Evolutionary conservation across 306 rosid genomes (phyloP), one percentile per base, ranked within the genome.

Genomic region (Cotoneaster glaucophyllus): DNA sequence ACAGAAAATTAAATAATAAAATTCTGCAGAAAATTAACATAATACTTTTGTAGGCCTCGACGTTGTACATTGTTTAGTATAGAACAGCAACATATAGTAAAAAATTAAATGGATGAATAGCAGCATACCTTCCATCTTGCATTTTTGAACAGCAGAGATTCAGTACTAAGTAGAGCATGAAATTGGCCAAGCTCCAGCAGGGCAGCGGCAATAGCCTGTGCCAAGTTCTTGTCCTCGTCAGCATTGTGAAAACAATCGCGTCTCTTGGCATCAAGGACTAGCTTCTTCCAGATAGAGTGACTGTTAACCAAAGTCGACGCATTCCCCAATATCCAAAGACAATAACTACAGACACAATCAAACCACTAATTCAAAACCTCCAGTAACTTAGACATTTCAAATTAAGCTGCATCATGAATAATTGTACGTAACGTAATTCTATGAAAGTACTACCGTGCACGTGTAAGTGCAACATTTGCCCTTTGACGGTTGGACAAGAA

Each of bases 391-490:
- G 74, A 50, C 22, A 70, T 48, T 25, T 50, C 26, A 18, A 50
- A 50, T 4, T 50, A 1, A 31, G 64, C 24, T 31, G 63, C 64
- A 52, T 12, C 71, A 39, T 64, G 19, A 29, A 39, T 26, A 43
- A n/a, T 29, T 54, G 0, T 34, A 34, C 9, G 0, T 52, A 15
- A 15, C 2, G 34, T 63, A 64, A 69, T 24, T 69, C 9, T 26
- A 26, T 24, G 4, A 59, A 29, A 53, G 14, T 64, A 63, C 25
- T 82, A 90, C 96, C 90, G 83, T 1, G 96, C 91, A 1, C 91
- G 86, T 1, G 96, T 88, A 11, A 90, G 76, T 2, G 90, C 91
- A 52, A 85, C 91, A 71, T 90, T 90, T 24, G 87, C 75, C 77
- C 93, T 83, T 67, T 84, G 88, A 17, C 53, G 57, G 31, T 80